A percentile compares a stretch with the other conserved stretches of the same genome.
These are phyloP conservation scores for Fraxinus pennsylvanica DNA, from an alignment of 257 asterid genomes.

Conservation along the genomic window DNA sequence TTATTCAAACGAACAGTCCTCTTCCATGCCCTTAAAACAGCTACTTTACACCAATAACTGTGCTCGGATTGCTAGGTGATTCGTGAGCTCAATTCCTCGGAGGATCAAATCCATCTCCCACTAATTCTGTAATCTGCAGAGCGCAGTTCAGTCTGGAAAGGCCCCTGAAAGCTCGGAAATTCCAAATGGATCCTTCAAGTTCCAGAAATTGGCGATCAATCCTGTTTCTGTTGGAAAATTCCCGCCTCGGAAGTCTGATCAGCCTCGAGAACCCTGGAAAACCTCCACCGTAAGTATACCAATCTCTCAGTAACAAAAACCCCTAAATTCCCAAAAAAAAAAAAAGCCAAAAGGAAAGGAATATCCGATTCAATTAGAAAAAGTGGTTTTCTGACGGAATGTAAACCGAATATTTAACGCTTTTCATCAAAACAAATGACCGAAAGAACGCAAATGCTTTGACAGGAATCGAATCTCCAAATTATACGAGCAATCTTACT, in stretches of 20 bases:
- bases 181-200: constrained; percentile 20
- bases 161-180: constrained; percentile 29
- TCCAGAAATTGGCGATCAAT: constrained; percentile 25
- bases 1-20: constrained; percentile 36
- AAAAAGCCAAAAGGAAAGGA: neutral
- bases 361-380: constrained; percentile 34
- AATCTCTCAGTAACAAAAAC: constrained; percentile 27
- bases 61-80: constrained; percentile 33
- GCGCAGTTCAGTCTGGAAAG: constrained; percentile 15
- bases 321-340: constrained; percentile 30
- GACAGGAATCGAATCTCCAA: constrained; percentile 33
- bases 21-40: constrained; percentile 41
- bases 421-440: constrained; percentile 25
- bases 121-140: constrained; percentile 28
- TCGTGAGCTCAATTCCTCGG: constrained; percentile 26
- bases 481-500: neutral
- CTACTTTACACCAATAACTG: constrained; percentile 23
- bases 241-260: constrained; percentile 36
- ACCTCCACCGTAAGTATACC: constrained; percentile 37
- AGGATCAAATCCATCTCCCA: constrained; percentile 33
- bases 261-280: constrained; percentile 39
- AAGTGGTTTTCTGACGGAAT: constrained; percentile 25
- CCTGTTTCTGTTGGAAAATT: constrained; percentile 34
- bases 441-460: constrained; percentile 23
- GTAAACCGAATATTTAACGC: constrained; percentile 23